These are phyloP conservation scores for Arxiozyma telluris DNA, from an alignment of 1,139 yeast genomes.

Conservation along the genomic window DNA sequence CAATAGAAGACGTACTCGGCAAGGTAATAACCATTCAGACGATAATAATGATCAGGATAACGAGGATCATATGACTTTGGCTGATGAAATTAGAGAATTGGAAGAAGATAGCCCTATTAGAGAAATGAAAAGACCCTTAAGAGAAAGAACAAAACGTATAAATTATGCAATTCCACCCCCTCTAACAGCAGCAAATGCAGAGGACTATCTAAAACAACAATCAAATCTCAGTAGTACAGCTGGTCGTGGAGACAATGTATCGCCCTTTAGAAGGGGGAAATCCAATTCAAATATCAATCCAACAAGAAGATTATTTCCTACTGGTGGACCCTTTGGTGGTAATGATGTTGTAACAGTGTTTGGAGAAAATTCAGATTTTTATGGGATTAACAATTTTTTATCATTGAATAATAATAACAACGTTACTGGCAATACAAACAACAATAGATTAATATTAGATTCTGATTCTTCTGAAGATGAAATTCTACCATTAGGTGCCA, in stretches of 20 bases:
- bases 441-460: slow-evolving; percentile 33
- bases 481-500: slow-evolving; percentile 31
- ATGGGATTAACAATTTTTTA: slow-evolving; percentile 23
- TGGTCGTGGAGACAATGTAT: slow-evolving; percentile 21
- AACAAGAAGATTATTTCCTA: slow-evolving; percentile 69
- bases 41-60: slow-evolving; percentile 14
- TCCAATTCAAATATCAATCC: slow-evolving; percentile 29
- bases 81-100: slow-evolving; percentile 37
- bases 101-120: slow-evolving; percentile 34
- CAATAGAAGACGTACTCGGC: slow-evolving; percentile 12
- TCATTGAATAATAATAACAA: slow-evolving; percentile 31
- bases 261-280: slow-evolving; percentile 29
- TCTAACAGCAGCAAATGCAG: slow-evolving; percentile 35
- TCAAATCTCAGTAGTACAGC: slow-evolving; percentile 4
- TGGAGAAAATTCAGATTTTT: slow-evolving; percentile 51
- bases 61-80: slow-evolving; percentile 21
- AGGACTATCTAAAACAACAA: slow-evolving; percentile 8
- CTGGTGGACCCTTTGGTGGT: slow-evolving; percentile 97
- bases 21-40: slow-evolving; percentile 7
- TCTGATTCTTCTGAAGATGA: slow-evolving; percentile 71
- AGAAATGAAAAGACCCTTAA: slow-evolving; percentile 47
- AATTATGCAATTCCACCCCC: slow-evolving; percentile 89
- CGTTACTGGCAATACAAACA: slow-evolving; percentile 6
- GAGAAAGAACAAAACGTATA: slow-evolving; percentile 64
- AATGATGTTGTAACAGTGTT: slow-evolving; percentile 72